Evolutionary conservation across 2,329 filamentous ascomycete species (phyloP), one percentile per base, ranked within the genome.

Genomic region (Leptoxyphium fumago): DNA sequence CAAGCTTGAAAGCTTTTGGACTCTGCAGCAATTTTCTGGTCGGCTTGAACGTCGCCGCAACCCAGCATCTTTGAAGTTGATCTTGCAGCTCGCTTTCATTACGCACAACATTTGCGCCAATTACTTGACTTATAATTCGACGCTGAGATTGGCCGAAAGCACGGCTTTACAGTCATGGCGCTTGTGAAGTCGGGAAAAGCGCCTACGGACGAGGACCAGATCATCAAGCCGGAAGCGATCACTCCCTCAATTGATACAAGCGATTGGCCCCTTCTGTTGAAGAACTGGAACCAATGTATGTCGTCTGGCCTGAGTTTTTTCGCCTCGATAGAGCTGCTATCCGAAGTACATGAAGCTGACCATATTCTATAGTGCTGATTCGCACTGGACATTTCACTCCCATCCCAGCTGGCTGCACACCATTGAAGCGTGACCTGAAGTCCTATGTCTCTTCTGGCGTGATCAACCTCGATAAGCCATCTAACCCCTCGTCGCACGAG

Each of bases 401-500:
- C 45, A 96, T 96, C 57, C 86, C 89, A 55, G 82, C 84, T 64
- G 91, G 91, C 61, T 93, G 84, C 71, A 80, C 84, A 51, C 91
- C 91, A 45, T 72, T 93, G 62, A 88, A 86, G 69, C 84, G 91
- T 66, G 89, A 96, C 65, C 76, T 98, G 61, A 95, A 95, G 74
- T 87, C 84, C 52, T 98, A 96, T 71, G 80, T 98, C 64, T 89
- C 84, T 65, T 94, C 86, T 51, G 91, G 91, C 69, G 89, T 98
- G 47, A 96, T 98, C 70, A 98, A 98, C 72, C 80, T 95, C 56
- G 85, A 93, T 71, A 94, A 94, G 73, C 91, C 89, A 46, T 93
- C 88, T 43, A 98, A 98, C 72, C 89, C 89, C 44, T 95, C 88
- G 54, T 91, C 83, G 60, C 91, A 98, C 75, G 91, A 98, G 74